These are phyloP conservation scores for Nakazawaea laoshanensis DNA, from an alignment of 805 yeast species.

Conservation along the genomic window DNA sequence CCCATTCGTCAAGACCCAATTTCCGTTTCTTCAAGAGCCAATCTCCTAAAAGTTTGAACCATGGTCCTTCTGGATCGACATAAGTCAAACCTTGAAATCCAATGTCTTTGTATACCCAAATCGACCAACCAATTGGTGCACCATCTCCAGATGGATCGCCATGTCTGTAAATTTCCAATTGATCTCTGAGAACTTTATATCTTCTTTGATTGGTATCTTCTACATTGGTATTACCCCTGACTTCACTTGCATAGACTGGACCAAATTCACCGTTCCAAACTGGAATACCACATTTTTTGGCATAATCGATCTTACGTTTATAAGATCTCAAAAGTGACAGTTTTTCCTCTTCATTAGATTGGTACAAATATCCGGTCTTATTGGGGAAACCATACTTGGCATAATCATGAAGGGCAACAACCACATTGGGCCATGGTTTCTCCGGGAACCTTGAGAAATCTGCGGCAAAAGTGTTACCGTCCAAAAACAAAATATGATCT, in stretches of 20 bases:
- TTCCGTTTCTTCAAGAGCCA: conserved; percentile 33
- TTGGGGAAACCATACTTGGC: conserved; percentile 35
- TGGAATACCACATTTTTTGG: conserved; percentile 30
- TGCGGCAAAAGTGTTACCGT: conserved; percentile 43
- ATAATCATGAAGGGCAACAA: conserved; percentile 45
- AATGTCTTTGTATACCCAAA: conserved; percentile 46
- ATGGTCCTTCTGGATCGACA: conserved; percentile 34
- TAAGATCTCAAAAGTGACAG: conserved; percentile 28
- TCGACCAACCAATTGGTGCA: conserved; percentile 38
- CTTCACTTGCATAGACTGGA: conserved; percentile 36
- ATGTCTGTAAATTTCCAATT: conserved; percentile 30
- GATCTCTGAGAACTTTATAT: conserved; percentile 35
- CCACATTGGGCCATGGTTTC: conserved; percentile 30
- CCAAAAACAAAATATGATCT: conserved; percentile 39
- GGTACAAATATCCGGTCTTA: conserved; percentile 22
- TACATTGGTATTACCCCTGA: conserved; percentile 31
- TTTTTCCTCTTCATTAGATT: conserved; percentile 26
- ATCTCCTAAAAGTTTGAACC: conserved; percentile 31
- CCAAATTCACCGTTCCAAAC: conserved; percentile 51
- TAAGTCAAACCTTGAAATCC: conserved; percentile 43
- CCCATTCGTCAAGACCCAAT: conserved; percentile 43
- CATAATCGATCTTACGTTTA: conserved; percentile 34
- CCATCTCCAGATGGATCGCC: conserved; percentile 43
- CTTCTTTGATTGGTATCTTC: conserved; percentile 30
- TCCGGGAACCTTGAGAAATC: conserved; percentile 41